Evolutionary conservation across 2,329 filamentous ascomycete species (phyloP), one percentile per base, ranked within the genome.

Genomic region (Hymenoscyphus salicellus): DNA sequence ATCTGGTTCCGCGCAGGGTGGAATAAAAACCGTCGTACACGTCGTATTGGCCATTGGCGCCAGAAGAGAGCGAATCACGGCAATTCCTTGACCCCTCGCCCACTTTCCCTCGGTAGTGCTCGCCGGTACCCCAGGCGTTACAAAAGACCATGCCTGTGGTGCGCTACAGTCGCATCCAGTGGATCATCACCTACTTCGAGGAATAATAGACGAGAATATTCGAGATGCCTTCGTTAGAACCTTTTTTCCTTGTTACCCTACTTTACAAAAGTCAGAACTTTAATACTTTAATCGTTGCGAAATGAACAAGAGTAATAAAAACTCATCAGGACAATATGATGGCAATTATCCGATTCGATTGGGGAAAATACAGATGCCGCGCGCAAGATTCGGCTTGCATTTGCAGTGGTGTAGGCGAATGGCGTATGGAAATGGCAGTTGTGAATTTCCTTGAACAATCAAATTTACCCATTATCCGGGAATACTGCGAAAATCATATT

Each of bases 191-290:
- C 55, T 26, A 14, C 55, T 56, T 26, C 16, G 10, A 57, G 64
- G 32, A 65, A 65, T 63, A 41, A 56, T 65, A 60, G 49, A 65
- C 64, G 63, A 63, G 16, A 32, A 49, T n/a, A 28, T 63, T 46
- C 28, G 16, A 38, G 43, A 43, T 17, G 55, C 23, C 52, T 28
- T 55, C 55, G 46, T 52, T 52, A 20, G 55, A 56, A 56, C 30
- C 55, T 63, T 58, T 52, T 56, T 49, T 55, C 7, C 43, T 49
- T 49, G 10, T 10, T 49, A 10, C 20, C n/a, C 8, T 26, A 26
- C 43, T 20, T 14, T 11, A 52, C 20, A 52, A 52, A 5, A 30
- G 59, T 58, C 59, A 57, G 38, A 56, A 56, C 55, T 20, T 33
- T 33, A 56, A 56, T 56, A 56, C 55, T 56, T 56, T 33, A 56